Evolutionary conservation across 2,329 filamentous ascomycete genomes (phyloP), one percentile per base, ranked within the genome.

Genomic region (Mycogone perniciosa): DNA sequence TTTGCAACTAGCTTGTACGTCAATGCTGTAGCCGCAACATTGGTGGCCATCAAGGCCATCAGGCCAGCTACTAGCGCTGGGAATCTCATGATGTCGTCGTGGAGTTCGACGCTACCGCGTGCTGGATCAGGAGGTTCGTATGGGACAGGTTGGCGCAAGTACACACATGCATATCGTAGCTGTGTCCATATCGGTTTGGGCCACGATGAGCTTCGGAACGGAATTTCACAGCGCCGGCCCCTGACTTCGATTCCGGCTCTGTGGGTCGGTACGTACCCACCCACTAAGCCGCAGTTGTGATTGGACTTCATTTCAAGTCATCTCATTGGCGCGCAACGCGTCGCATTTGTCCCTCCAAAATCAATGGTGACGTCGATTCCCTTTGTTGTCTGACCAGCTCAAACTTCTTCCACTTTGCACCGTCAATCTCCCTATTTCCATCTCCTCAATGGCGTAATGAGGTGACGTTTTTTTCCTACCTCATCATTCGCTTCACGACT

Each of bases 1-100:
- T 95, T 88, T 46, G 93, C 88, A 47, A 79, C 74, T 43, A 99
- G 79, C 72, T 91, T 89, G 77, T 96, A 99, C 44, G 93, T 99
- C 65, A 99, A 79, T 38, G 93, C 91, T 4, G 93, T 99, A 35
- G 89, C 90, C 48, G 87, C 84, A 48, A 85, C 86, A 54, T 86
- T 75, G 54, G 86, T 84, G 51, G 83, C 73, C 57, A 88, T 71
- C 63, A 79, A 82, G 73, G 86, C 86, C 68, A 95, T 66, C 48
- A 93, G 78, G 74, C 85, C 82, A 60, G 80, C 75, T 48, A 82
- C 72, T 54, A 88, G 62, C 57, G 78, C 70, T 56, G 77, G 73
- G 58, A 85, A 68, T 73, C 81, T 86, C 88, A 91, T 91, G 46
- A 63, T 76, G 61, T 38, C 34, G 60, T 56, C 54, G 48, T 54